phyloP scores from a whole-genome alignment of 2,329 filamentous ascomycete genomes.

The Trichoderma atrobrunneum region DNA sequence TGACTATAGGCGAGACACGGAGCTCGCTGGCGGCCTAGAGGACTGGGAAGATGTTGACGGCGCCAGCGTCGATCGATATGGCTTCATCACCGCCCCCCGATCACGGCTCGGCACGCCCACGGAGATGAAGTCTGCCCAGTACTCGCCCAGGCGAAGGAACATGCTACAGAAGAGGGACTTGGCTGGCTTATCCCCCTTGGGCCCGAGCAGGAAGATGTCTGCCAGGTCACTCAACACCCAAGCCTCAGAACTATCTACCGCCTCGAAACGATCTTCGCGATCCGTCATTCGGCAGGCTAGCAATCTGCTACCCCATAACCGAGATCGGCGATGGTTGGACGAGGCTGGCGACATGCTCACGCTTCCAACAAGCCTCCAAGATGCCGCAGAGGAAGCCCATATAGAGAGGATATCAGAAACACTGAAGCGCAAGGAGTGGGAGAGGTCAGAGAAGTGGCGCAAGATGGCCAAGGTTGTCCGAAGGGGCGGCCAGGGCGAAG shows the following conservation, averaged over 20 bases:
- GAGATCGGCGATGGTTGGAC: constrained; percentile 59
- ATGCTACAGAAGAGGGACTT: constrained; percentile 40
- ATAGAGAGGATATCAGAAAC: constrained; percentile 52
- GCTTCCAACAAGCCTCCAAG: constrained; percentile 54
- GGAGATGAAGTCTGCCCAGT: constrained; percentile 42
- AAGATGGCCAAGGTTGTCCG: constrained; percentile 61
- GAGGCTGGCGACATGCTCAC: constrained; percentile 67
- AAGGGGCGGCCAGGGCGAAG: constrained; percentile 52
- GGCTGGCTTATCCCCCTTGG: constrained; percentile 37
- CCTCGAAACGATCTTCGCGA: constrained; percentile 52
- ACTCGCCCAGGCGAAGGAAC: constrained; percentile 47
- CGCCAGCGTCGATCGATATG: constrained; percentile 63
- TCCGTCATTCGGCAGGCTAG: constrained; percentile 56
- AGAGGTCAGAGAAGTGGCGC: constrained; percentile 64
- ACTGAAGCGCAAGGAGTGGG: constrained; percentile 61
- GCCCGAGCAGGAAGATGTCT: constrained; percentile 55
- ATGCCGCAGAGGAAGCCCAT: constrained; percentile 55
- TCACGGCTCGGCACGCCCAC: constrained; percentile 43
- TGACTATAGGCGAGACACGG: constrained; percentile 42
- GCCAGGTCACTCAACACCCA: constrained; percentile 59
- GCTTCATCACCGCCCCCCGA: constrained; percentile 57
- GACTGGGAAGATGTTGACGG: constrained; percentile 65
- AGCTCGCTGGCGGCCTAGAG: constrained; percentile 59
- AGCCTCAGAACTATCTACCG: constrained; percentile 49
- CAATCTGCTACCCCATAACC: constrained; percentile 60